A percentile compares a stretch with the other conserved stretches of the same genome.
Evolutionary conservation across 1,139 yeast species (phyloP).

Genomic region (Yarrowia galli): DNA sequence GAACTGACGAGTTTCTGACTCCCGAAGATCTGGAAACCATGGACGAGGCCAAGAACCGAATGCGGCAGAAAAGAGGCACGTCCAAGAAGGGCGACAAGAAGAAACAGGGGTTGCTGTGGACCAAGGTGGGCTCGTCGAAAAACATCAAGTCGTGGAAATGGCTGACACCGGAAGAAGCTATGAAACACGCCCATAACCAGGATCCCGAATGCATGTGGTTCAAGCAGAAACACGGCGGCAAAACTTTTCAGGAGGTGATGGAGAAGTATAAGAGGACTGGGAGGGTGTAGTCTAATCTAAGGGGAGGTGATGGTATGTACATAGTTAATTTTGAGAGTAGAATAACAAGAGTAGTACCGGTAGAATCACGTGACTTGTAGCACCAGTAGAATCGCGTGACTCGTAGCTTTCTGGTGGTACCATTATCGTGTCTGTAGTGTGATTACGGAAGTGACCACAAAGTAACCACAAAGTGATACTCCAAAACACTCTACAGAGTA

Average conservation of each 20-base stretch:
- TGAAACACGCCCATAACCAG: not conserved
- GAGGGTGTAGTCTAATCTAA: not conserved
- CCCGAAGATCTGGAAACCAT: not conserved
- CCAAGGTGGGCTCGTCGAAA: conserved; percentile 19
- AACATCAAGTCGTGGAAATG: conserved; percentile 33
- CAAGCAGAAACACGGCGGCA: conserved; percentile 3
- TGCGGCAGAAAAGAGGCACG: not conserved
- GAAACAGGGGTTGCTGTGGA: not conserved
- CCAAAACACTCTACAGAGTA: too few species aligned
- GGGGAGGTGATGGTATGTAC: too few species aligned
- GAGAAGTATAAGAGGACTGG: not conserved
- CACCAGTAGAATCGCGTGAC: too few species aligned
- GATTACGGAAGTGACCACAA: too few species aligned
- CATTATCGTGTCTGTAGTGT: too few species aligned
- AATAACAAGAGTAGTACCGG: too few species aligned
- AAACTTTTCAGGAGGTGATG: not conserved
- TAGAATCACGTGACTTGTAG: too few species aligned
- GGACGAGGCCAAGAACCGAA: not conserved
- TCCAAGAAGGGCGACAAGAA: conserved; percentile 1
- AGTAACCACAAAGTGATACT: too few species aligned
- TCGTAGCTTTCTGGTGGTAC: too few species aligned
- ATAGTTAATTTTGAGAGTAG: too few species aligned
- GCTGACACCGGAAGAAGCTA: conserved; percentile 3
- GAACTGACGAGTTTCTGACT: not conserved
- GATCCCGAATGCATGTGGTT: conserved; percentile 20